phyloP scores from a whole-genome alignment of 2,329 filamentous ascomycete species.

The Calonectria hawksworthii region DNA sequence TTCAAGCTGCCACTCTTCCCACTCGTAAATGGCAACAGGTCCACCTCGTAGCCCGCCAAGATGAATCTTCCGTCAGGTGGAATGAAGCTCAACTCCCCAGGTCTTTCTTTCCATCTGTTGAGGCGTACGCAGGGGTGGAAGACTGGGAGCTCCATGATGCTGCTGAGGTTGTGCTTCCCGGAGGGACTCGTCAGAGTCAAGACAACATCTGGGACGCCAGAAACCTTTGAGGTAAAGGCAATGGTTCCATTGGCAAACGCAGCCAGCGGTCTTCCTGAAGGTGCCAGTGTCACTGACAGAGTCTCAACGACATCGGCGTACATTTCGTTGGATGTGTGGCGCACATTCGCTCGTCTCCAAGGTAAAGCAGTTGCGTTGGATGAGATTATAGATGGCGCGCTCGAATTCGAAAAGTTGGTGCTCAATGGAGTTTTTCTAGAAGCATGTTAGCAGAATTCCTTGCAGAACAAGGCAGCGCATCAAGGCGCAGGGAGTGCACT shows the following conservation, averaged over 20 bases:
- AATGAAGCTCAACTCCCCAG: constrained; percentile 94
- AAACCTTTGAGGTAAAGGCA: constrained; percentile 95
- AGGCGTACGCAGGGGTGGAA: constrained; percentile 97
- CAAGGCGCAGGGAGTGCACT: constrained; percentile 30
- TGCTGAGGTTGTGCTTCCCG: constrained; percentile 81
- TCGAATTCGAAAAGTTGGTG: constrained; percentile 55
- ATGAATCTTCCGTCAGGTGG: constrained; percentile 96
- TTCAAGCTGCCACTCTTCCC: constrained; percentile 68
- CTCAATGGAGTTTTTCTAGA: constrained; percentile 58
- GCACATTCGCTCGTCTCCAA: constrained; percentile 92
- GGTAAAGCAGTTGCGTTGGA: constrained; percentile 74
- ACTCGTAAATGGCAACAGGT: constrained; percentile 81
- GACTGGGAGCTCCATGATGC: constrained; percentile 87
- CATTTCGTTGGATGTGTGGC: constrained; percentile 96
- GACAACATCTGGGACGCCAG: constrained; percentile 91
- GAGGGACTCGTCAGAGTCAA: constrained; percentile 85
- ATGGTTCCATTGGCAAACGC: constrained; percentile 94
- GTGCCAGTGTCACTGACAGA: constrained; percentile 87
- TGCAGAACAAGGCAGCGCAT: neutral
- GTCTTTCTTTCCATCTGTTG: constrained; percentile 88
- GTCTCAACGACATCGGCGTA: constrained; percentile 97
- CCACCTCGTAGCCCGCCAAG: constrained; percentile 93
- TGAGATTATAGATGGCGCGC: constrained; percentile 56
- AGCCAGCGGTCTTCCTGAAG: constrained; percentile 87
- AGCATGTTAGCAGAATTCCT: constrained; percentile 25